Base-by-base conservation (phyloP, 2,329 filamentous ascomycete genomes). In the Fusarium denticulatum region DNA sequence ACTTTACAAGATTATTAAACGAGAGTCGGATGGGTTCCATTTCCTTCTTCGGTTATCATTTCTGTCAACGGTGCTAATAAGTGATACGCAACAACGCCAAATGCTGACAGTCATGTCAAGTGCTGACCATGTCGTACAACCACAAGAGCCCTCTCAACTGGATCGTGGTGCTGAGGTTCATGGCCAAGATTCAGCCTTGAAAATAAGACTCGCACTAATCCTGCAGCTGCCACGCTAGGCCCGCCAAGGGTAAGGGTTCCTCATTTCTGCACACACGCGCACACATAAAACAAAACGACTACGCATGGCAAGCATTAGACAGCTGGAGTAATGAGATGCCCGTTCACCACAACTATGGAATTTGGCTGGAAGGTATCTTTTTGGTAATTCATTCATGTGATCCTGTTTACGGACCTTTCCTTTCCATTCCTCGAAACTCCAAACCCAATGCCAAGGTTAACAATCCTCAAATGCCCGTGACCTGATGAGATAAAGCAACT, bases 371-470 rank as follows among this genome's bases (percentile, higher is more conserved):
- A 77, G 79, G 76, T 78, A 77, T 79, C 77, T 78, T 79, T 80
- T 76, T 73, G 73, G 75, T 74, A 73, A 74, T 81, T 80, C 78
- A 82, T 83, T 83, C 80, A 80, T 81, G 74, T 77, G 75, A 79
- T 78, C 80, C 78, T 78, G 73, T 76, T 72, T 77, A 79, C 66
- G 77, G 80, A 81, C 75, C 77, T 73, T 79, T 75, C 78, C 77
- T 76, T 81, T 79, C 78, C 77, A 76, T 81, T 79, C 79, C 79
- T 74, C 73, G 76, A 77, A 83, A 83, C 82, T 82, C 82, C 81
- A 78, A 79, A 83, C 77, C 81, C 81, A 81, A 81, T 79, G 77
- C 77, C 71, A 78, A 77, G 75, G 76, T 69, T 73, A 75, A 78
- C 76, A 76, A 79, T 73, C 72, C 67, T 79, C 77, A 77, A 67